Base-by-base conservation (phyloP, 768 basidiomycete species). In the Suillus alpinus region DNA sequence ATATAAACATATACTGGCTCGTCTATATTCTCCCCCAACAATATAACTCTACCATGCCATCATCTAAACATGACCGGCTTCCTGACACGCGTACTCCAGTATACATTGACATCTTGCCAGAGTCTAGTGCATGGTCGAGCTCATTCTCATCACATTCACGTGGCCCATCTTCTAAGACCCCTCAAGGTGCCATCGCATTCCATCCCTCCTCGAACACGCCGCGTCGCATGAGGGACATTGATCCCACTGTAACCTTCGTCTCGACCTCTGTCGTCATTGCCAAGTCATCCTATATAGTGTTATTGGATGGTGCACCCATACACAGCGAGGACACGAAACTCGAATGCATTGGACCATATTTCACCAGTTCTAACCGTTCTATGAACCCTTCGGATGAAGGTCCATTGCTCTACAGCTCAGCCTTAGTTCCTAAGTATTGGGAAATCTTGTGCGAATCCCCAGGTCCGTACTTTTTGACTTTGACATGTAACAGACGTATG, bases 391-490 rank as follows among this genome's bases (percentile, higher is more conserved):
- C 62, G 16, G 60, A 69, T 40, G 67, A 76, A 57, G 67, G 69
- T n/a, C 67, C 75, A 23, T 72, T 78, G n/a, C 68, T 90, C 36
- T 90, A 91, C 73, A 82, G 78, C 60, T 86, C 86, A 4, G 62
- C 79, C 1, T 78, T 91, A 32, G 83, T 84, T 7, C 89, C 89
- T 4, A 77, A 77, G 50, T 90, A 82, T 67, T 91, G 89, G 89
- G 74, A 78, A n/a, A 80, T 77, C 29, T 77, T 91, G 60, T 81
- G 81, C 57, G 74, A 78, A 63, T 81, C 82, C 57, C 63, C 78
- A 64, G 85, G 89, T 88, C 1, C 50, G 50, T 51, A 6, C 12
- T 34, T 13, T n/a, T 34, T n/a, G 13, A 34, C 12, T 32, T 51
- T 13, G 32, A 51, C 18, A 10, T 18, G 32, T 66, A 58, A 80